These are phyloP conservation scores for Alternaria sp. DNA, from an alignment of 2,329 filamentous ascomycete genomes.

Conservation along the genomic window DNA sequence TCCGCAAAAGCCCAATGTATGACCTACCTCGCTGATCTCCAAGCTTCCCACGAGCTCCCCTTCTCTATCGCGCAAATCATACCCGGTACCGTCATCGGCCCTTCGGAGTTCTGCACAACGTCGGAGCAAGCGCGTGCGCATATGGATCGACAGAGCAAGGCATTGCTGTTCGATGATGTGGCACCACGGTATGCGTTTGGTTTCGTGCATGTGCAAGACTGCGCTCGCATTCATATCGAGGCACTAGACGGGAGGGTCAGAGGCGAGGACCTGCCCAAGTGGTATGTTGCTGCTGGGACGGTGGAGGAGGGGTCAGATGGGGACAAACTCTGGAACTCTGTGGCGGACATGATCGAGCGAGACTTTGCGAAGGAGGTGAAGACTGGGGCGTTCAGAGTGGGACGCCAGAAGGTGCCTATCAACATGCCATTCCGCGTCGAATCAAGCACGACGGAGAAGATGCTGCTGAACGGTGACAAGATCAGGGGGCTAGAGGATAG, in stretches of 20 bases:
- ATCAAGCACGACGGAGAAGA: constrained; percentile 32
- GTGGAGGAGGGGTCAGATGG: constrained; percentile 27
- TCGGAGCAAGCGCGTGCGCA: constrained; percentile 21
- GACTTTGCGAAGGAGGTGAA: constrained; percentile 25
- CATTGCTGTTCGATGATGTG: constrained; percentile 39
- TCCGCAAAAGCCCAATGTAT: constrained; percentile 45
- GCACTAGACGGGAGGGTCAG: constrained; percentile 28
- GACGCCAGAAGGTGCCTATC: constrained; percentile 30
- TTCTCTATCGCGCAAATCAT: constrained; percentile 44
- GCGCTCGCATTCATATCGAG: constrained; percentile 41
- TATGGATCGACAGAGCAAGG: constrained; percentile 43
- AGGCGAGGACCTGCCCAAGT: constrained; percentile 29
- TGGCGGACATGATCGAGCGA: constrained; percentile 26
- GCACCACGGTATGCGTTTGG: constrained; percentile 43
- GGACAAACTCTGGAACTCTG: constrained; percentile 29
- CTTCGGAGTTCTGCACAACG: constrained; percentile 36
- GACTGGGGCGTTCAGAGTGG: constrained; percentile 29
- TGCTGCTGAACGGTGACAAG: constrained; percentile 25
- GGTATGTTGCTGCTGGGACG: constrained; percentile 38
- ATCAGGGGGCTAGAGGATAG: constrained; percentile 33
- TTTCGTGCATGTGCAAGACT: constrained; percentile 44
- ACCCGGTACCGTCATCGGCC: constrained; percentile 44
- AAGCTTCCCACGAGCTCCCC: constrained; percentile 7
- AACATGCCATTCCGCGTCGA: constrained; percentile 45
- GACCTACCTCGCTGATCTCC: constrained; percentile 27